Percentiles rank a stretch among this genome's conserved stretches.
phyloP scores from a whole-genome alignment of 192 early-diverging fungal species.

The Phlyctochytrium arcticum region DNA sequence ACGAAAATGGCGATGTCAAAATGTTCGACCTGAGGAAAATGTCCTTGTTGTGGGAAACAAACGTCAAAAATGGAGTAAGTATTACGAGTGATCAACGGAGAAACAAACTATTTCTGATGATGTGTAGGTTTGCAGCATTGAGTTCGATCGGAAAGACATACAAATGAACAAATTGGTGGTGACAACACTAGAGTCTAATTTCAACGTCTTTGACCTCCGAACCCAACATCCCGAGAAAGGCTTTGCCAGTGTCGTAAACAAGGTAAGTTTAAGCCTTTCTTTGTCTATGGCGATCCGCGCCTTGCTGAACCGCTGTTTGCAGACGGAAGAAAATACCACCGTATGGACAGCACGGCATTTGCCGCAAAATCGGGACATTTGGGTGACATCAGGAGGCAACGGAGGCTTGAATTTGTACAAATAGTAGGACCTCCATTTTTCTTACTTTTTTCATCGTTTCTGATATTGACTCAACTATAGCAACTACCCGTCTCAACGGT shows the following conservation, averaged over 20 bases:
- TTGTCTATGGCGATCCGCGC: neutral
- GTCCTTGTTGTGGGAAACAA: constrained; percentile 60
- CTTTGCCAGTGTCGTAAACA: constrained; percentile 38
- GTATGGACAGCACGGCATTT: constrained; percentile 62
- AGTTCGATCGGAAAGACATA: constrained; percentile 57
- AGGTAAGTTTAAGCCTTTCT: constrained; percentile 24
- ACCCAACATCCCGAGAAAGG: constrained; percentile 49
- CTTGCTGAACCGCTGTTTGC: neutral
- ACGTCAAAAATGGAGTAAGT: constrained; percentile 65
- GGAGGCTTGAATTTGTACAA: constrained; percentile 55
- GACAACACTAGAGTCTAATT: constrained; percentile 49
- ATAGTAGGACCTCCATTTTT: constrained; percentile 42
- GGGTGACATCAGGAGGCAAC: constrained; percentile 55
- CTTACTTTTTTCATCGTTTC: neutral
- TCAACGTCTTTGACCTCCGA: constrained; percentile 51
- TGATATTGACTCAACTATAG: constrained; percentile 16
- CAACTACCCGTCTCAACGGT: constrained; percentile 46
- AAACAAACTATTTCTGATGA: too few relatives aligned
- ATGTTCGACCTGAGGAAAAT: constrained; percentile 63
- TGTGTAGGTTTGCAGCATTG: constrained; percentile 48
- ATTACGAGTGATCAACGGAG: too few relatives aligned
- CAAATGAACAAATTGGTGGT: constrained; percentile 54
- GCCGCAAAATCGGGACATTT: constrained; percentile 65
- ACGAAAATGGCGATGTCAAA: constrained; percentile 72
- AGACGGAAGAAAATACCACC: constrained; percentile 50